Percentiles rank a stretch among this genome's conserved stretches.
Evolutionary conservation across 2,329 filamentous ascomycete species (phyloP).

Genomic region (Podosphaera aphanis): DNA sequence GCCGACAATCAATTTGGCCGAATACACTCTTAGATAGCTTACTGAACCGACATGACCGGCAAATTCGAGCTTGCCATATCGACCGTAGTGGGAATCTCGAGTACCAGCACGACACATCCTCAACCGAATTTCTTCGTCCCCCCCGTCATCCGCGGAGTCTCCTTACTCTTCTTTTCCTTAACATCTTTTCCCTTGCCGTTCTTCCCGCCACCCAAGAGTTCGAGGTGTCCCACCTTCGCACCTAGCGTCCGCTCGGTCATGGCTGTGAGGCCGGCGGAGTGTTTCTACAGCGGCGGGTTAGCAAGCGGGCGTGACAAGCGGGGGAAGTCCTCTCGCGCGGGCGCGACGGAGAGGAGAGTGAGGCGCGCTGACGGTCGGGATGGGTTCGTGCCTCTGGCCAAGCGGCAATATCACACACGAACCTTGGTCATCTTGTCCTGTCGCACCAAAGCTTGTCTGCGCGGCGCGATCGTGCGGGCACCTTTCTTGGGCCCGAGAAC

Average conservation of each 20-base stretch:
- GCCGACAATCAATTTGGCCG: too few species aligned
- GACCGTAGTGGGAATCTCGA: too few species aligned
- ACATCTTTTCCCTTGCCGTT: conserved; percentile 24
- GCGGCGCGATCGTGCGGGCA: conserved; percentile 38
- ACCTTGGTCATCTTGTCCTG: conserved; percentile 40
- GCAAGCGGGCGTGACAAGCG: too few species aligned
- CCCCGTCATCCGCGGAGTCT: conserved; percentile 17
- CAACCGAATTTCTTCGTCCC: too few species aligned
- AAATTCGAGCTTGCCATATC: too few species aligned
- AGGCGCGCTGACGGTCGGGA: too few species aligned
- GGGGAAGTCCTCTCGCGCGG: too few species aligned
- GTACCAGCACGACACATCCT: too few species aligned
- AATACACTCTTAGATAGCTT: too few species aligned
- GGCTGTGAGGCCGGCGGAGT: conserved; percentile 34
- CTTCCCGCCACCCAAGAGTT: conserved; percentile 43
- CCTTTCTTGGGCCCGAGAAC: conserved; percentile 30
- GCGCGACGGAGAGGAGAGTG: neutral
- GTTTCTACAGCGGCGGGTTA: conserved; percentile 23
- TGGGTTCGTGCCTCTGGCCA: too few species aligned
- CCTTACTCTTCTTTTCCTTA: conserved; percentile 18
- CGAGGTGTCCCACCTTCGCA: conserved; percentile 44
- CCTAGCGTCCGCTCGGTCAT: conserved; percentile 46
- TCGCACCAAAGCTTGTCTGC: conserved; percentile 34
- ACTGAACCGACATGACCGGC: too few species aligned
- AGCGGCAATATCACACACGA: conserved; percentile 4